Evolutionary conservation across 2,329 filamentous ascomycete species (phyloP).

Genomic region (Thermoascus crustaceus): DNA sequence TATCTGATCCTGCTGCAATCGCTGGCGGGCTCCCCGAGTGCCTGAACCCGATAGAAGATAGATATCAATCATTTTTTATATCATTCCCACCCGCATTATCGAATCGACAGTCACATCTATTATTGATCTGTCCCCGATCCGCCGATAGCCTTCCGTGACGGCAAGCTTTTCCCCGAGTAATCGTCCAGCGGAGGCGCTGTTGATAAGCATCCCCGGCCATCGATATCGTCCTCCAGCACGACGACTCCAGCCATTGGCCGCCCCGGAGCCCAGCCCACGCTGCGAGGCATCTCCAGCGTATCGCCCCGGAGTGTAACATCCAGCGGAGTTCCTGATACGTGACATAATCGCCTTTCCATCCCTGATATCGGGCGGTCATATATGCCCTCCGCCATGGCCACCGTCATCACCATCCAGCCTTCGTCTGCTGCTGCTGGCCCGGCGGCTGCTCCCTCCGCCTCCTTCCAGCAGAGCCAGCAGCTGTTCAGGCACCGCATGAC

Average conservation of each 20-base stretch:
- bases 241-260: not conserved
- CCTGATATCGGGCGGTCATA: not conserved
- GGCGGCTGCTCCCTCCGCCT: conserved; percentile 13
- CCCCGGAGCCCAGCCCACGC: not conserved
- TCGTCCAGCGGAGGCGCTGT: too few species aligned
- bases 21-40: conserved; percentile 13
- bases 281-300: not conserved
- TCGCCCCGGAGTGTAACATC: not conserved
- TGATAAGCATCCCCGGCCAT: too few species aligned
- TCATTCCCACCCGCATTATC: too few species aligned
- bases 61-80: not conserved
- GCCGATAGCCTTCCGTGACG: too few species aligned
- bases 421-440: conserved; percentile 24
- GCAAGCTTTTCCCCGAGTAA: too few species aligned
- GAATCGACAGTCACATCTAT: too few species aligned
- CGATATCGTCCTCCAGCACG: too few species aligned
- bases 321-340: not conserved
- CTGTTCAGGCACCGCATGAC: conserved; percentile 16
- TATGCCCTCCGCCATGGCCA: conserved; percentile 20
- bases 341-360: conserved; percentile 7
- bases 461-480: conserved; percentile 17
- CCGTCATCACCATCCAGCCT: conserved; percentile 34
- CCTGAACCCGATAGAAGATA: conserved; percentile 8
- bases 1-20: conserved; percentile 23
- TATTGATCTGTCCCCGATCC: too few species aligned